Evolutionary conservation across 2,329 filamentous ascomycete genomes (phyloP), one percentile per base, ranked within the genome.

Genomic region (Sporothrix schenckii): DNA sequence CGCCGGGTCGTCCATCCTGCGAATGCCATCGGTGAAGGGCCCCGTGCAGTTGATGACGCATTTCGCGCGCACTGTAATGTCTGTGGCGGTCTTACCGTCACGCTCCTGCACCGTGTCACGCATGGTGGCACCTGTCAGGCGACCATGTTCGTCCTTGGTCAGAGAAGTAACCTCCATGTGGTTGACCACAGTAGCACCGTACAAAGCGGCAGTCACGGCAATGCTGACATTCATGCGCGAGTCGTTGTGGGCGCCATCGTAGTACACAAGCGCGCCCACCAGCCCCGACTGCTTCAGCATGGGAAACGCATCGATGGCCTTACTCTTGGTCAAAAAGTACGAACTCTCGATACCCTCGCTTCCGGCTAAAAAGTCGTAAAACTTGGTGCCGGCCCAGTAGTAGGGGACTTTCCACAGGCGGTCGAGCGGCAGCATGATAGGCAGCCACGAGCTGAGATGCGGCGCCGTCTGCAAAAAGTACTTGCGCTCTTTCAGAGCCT

Each of bases 211-310:
- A 6, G 92, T 94, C 83, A 93, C 88, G 34, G 90, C 92, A 65
- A 94, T 85, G 14, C 91, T 92, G 58, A 94, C 89, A 78, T 94
- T 94, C 92, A 94, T 94, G 72, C 92, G 88, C 44, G 92, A 93
- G 78, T 94, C 92, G 77, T 94, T 94, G 82, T 94, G 92, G 70
- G 92, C 91, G 73, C 92, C 92, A 81, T 94, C 90, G 78, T 94
- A 94, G 84, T 94, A 94, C 50, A 94, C 91, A 76, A 94, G 82
- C 47, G 92, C 92, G 74, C 92, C 92, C 69, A 93, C 86, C 16
- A 94, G 82, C 13, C 88, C 88, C 66, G 91, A 88, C 76, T 87
- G 89, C 80, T 89, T 91, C 74, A 94, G 81, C 86, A 93, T 91
- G 21, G 92, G 92, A 76, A 94, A 93, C 7, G 89, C 87, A 76